Conservation (phyloP, 2,329 filamentous ascomycete species). For the Immersiporthe knoxdaviesiana region DNA sequence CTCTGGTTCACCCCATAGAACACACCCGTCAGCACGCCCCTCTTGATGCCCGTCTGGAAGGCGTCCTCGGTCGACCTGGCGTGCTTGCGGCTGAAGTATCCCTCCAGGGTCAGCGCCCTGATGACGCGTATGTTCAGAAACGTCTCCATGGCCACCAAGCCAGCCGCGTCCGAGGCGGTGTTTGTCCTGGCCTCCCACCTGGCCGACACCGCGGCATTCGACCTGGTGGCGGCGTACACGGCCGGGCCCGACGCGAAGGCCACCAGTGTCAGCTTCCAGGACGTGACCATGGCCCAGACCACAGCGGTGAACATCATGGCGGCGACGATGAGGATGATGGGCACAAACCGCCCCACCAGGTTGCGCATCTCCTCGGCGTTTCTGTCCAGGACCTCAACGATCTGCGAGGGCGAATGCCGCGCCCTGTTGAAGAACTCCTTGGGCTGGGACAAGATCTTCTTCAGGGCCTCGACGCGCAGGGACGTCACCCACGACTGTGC, state of each 20-base stretch:
- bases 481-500: slow-evolving; percentile 78
- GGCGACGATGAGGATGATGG: slow-evolving; percentile 67
- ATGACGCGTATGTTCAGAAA: slow-evolving; percentile 81
- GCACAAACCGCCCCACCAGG: slow-evolving; percentile 76
- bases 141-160: slow-evolving; percentile 71
- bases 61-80: slow-evolving; percentile 52
- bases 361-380: slow-evolving; percentile 88
- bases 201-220: slow-evolving; percentile 66
- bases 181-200: slow-evolving; percentile 75
- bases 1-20: slow-evolving; percentile 81
- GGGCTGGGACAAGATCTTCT: slow-evolving; percentile 73
- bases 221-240: slow-evolving; percentile 66
- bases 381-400: slow-evolving; percentile 76
- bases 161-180: slow-evolving; percentile 61
- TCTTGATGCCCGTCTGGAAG: slow-evolving; percentile 64
- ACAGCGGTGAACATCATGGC: slow-evolving; percentile 72
- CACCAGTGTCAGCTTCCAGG: slow-evolving; percentile 82
- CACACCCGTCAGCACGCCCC: slow-evolving; percentile 68
- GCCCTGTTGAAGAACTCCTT: slow-evolving; percentile 76
- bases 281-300: slow-evolving; percentile 72
- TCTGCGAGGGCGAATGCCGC: slow-evolving; percentile 62
- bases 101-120: slow-evolving; percentile 73
- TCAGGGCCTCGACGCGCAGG: slow-evolving; percentile 69
- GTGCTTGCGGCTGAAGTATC: slow-evolving; percentile 70
- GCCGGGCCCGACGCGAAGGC: slow-evolving; percentile 70